Percentiles rank a stretch among this genome's conserved stretches.
Conservation (phyloP, 1,284 basidiomycete species). For the Papiliotrema laurentii region DNA sequence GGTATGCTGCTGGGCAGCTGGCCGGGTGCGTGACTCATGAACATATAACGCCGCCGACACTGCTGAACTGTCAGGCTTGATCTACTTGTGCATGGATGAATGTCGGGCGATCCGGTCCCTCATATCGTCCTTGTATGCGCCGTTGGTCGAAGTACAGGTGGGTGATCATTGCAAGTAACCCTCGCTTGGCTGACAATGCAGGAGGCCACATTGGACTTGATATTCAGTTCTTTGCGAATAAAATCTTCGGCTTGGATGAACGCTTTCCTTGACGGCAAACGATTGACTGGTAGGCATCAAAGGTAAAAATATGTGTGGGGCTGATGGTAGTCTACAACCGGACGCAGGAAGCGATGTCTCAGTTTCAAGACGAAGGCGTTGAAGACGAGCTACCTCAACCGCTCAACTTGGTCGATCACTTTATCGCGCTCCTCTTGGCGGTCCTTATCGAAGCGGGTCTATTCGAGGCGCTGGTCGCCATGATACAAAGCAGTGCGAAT, state of each 20-base stretch:
- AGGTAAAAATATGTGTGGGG: not conserved
- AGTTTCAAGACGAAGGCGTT: slow-evolving; percentile 25
- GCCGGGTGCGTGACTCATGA: slow-evolving; percentile 65
- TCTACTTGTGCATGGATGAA: slow-evolving; percentile 91
- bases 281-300: slow-evolving; percentile 67
- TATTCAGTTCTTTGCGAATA: slow-evolving; percentile 89
- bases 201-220: slow-evolving; percentile 89
- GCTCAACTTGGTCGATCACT: slow-evolving; percentile 87
- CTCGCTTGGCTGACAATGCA: slow-evolving; percentile 46
- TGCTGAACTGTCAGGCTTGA: slow-evolving; percentile 58
- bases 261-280: slow-evolving; percentile 78
- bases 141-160: slow-evolving; percentile 78
- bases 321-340: slow-evolving; percentile 36
- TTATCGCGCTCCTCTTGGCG: slow-evolving; percentile 79
- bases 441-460: slow-evolving; percentile 84
- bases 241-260: slow-evolving; percentile 84
- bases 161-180: slow-evolving; percentile 22
- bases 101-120: slow-evolving; percentile 79
- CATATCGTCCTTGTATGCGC: slow-evolving; percentile 80
- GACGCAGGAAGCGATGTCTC: slow-evolving; percentile 32
- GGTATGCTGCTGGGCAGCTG: slow-evolving; percentile 83
- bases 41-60: slow-evolving; percentile 1
- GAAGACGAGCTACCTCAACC: slow-evolving; percentile 55
- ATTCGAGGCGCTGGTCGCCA: slow-evolving; percentile 73
- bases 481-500: slow-evolving; percentile 67